Conservation (phyloP, 345 rosid genomes). For the Hypericum perforatum region DNA sequence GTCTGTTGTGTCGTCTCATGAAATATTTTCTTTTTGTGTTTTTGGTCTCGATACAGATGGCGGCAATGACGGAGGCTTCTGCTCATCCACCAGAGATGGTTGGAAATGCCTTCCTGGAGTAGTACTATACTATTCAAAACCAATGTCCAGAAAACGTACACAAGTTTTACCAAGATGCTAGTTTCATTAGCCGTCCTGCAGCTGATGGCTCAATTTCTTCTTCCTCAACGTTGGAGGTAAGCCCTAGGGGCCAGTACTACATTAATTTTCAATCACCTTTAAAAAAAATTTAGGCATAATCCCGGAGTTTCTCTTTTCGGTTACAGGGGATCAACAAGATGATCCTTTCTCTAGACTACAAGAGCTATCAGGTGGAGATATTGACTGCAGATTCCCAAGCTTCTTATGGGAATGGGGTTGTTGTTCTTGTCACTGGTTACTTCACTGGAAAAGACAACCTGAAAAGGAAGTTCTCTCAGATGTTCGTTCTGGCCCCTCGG, state of each 20-base stretch:
- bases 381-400: slow-evolving; percentile 85
- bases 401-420: slow-evolving; percentile 63
- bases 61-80: slow-evolving; percentile 6
- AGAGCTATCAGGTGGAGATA: slow-evolving; percentile 67
- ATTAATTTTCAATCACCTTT: no score
- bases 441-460: slow-evolving; percentile 64
- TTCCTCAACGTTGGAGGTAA: slow-evolving; percentile 18
- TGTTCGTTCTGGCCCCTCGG: slow-evolving; percentile 89
- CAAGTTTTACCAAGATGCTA: slow-evolving; percentile 13
- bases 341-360: slow-evolving; percentile 18
- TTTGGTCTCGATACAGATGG: slow-evolving; percentile 8
- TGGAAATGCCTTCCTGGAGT: slow-evolving; percentile 20
- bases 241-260: no score
- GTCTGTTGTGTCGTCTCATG: no score
- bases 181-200: slow-evolving; percentile 16
- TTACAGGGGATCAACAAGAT: slow-evolving; percentile 22
- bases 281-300: no score
- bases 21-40: background rate
- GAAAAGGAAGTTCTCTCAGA: slow-evolving; percentile 72
- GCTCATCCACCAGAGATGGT: slow-evolving; percentile 11
- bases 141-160: slow-evolving; percentile 15
- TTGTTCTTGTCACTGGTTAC: slow-evolving; percentile 74
- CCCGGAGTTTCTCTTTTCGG: background rate
- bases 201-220: slow-evolving; percentile 10
- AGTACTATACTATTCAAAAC: slow-evolving; percentile 14